Percentiles rank a stretch among this genome's conserved stretches.
Conservation (phyloP, 1,284 basidiomycete genomes). For the Malassezia japonica region DNA sequence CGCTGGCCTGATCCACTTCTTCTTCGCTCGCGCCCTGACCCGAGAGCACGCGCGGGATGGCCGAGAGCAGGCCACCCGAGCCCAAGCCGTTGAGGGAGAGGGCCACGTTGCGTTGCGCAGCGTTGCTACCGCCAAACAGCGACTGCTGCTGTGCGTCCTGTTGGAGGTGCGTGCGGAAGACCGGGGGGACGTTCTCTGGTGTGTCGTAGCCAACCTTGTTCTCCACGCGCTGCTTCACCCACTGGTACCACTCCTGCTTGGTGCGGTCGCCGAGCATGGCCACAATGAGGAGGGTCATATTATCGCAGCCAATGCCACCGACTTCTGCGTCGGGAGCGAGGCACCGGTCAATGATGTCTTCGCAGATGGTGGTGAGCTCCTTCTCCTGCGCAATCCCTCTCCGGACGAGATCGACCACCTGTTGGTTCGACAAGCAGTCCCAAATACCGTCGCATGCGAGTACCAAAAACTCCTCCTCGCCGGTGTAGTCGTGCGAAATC, state of each 20-base stretch:
- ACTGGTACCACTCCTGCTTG: constrained; percentile 82
- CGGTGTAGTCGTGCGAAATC: constrained; percentile 63
- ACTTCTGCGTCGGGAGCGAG: constrained; percentile 86
- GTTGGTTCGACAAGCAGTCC: constrained; percentile 90
- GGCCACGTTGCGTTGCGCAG: constrained; percentile 8
- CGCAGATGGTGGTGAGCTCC: constrained; percentile 69
- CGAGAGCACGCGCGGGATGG: constrained; percentile 35
- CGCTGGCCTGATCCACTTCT: not conserved
- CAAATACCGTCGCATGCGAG: constrained; percentile 98
- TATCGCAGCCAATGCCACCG: constrained; percentile 94
- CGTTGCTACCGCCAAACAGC: constrained; percentile 4
- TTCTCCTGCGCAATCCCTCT: constrained; percentile 72
- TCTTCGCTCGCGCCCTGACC: constrained; percentile 29
- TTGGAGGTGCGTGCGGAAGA: constrained; percentile 42
- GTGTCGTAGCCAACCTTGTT: constrained; percentile 63
- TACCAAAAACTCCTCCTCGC: constrained; percentile 89
- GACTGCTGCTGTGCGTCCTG: constrained; percentile 52
- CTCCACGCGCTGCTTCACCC: constrained; percentile 78
- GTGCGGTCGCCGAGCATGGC: constrained; percentile 78
- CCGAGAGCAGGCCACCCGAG: constrained; percentile 36
- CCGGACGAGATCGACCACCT: constrained; percentile 81
- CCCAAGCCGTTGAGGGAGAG: constrained; percentile 24
- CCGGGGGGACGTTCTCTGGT: constrained; percentile 52
- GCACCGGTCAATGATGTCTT: constrained; percentile 84
- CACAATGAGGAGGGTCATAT: constrained; percentile 93